Base-by-base conservation (phyloP, 768 basidiomycete genomes). In the Trametes cinnabarina region DNA sequence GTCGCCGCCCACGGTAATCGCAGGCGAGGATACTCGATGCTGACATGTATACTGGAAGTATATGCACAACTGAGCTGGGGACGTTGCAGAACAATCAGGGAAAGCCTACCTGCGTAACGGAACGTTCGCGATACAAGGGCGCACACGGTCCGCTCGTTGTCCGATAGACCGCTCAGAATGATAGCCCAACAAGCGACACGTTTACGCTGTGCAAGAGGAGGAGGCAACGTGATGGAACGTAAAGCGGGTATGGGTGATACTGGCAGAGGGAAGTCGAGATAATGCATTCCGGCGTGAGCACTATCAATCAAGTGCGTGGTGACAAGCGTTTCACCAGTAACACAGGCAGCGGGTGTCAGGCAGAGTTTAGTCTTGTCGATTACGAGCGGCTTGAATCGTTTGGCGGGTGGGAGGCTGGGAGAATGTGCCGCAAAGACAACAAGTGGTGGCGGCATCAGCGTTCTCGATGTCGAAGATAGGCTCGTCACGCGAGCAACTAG, bases 91-190 rank as follows among this genome's bases (percentile, higher is more conserved):
- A 54, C 19, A 62, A 11, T 3, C 11, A 42, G 20, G 20, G 19
- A 57, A 25, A 6, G n/a, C 66, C 32, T 65, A 84, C 86, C 82
- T 71, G 86, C 83, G 69, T 87, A 86, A 47, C 86, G 79, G 64
- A 88, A 78, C 35, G 78, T 75, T 51, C 79, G 79, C 12, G 85
- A 89, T 14, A 85, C 85, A 28, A 77, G 69, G n/a, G 69, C 65
- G 55, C 85, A 84, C 23, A 66, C 65, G 6, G 55, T 58, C 6
- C 86, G 72, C 49, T 85, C 83, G 48, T 66, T 51, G 7, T 73
- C 62, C 4, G 74, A 72, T 3, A 89, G 69, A 5, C 69, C 72
- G 57, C 80, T 80, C 7, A 90, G 71, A 15, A 85, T 71, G 28
- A 88, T 50, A 4, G 88, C 76, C 70, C 85, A 80, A 3, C 62